Percentiles rank a stretch among this genome's conserved stretches.
Conservation (phyloP, 106 monocot genomes). For the Acanthochlamys bracteata region DNA sequence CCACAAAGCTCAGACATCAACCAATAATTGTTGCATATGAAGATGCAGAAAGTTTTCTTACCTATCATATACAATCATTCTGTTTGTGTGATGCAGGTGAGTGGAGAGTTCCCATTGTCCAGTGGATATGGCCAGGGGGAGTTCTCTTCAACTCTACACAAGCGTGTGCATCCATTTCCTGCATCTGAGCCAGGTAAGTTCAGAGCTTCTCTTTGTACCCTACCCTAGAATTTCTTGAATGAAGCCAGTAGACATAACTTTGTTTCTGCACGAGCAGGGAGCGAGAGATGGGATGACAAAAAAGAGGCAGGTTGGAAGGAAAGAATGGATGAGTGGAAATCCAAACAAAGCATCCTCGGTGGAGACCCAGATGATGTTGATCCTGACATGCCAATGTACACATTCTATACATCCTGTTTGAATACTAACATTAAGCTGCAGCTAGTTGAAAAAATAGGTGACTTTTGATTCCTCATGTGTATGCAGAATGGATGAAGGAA, state of each 20-base stretch:
- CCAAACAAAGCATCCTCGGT: constrained; percentile 49
- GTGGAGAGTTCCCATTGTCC: constrained; percentile 66
- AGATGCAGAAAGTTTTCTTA: background rate
- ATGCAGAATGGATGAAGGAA: constrained; percentile 73
- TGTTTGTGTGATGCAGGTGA: constrained; percentile 42
- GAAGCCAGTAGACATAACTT: background rate
- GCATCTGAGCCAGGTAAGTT: constrained; percentile 59
- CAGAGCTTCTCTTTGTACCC: too few relatives aligned
- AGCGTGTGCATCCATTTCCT: constrained; percentile 83
- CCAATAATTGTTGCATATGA: too few relatives aligned
- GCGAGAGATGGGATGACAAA: constrained; percentile 62
- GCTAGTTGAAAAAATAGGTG: too few relatives aligned
- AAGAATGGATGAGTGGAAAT: constrained; percentile 84
- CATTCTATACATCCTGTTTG: too few relatives aligned
- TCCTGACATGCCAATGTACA: constrained; percentile 75
- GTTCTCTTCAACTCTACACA: constrained; percentile 55
- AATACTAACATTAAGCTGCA: too few relatives aligned
- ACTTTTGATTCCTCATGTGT: background rate
- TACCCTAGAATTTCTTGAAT: background rate
- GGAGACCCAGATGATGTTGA: constrained; percentile 58
- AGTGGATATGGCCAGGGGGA: constrained; percentile 47
- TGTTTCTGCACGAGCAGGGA: constrained; percentile 22
- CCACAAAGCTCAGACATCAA: background rate
- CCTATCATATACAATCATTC: background rate
- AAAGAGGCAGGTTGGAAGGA: constrained; percentile 68